Base-by-base conservation (phyloP, 148 eudicot genomes). In the Camellia granthamiana region DNA sequence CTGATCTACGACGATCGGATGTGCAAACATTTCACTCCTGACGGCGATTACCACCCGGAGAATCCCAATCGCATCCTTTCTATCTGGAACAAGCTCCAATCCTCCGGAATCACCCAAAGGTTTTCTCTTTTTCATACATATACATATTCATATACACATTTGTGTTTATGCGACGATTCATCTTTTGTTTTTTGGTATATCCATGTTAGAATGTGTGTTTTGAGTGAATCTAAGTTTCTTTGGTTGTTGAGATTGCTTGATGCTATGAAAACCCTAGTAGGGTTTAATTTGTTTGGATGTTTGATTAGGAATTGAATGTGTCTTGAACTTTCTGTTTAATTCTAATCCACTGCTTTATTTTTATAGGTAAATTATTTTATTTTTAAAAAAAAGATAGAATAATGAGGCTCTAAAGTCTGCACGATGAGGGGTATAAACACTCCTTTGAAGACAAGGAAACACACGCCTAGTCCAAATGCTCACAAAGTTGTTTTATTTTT, bases 41-140 rank as follows among this genome's bases (percentile, higher is more conserved):
- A 82, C 61, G 91, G 79, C 51, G 90, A 86, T 14, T 75, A 84
- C 77, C 99, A 97, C 64, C 98, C 98, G 49, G 99, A 97, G 77
- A 88, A 85, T 71, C 99, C 99, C 56, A 80, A 90, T 91, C 92
- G 98, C 19, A 89, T 94, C 83, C 88, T 86, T 69, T 91, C 86
- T 83, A 97, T 97, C 56, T 88, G 94, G 94, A 80, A 89, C 75
- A 86, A 88, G 81, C 96, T 97, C 58, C 76, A 80, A 7, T 67
- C 76, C 73, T 82, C 98, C 52, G 88, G 90, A 5, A 79, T 97
- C 52, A 81, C 85, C 19, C 76, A 90, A 44, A 90, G 96, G 99
- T 94, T 18, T 4, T 59, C 55, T 7, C 18, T n/a, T 64, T 61
- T 54, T 69, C 52, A 49, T 49, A 49, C 7, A 49, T 7, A 49